Base-by-base conservation (phyloP, 192 early-diverging fungal species). In the Gaertneriomyces semiglobifer region DNA sequence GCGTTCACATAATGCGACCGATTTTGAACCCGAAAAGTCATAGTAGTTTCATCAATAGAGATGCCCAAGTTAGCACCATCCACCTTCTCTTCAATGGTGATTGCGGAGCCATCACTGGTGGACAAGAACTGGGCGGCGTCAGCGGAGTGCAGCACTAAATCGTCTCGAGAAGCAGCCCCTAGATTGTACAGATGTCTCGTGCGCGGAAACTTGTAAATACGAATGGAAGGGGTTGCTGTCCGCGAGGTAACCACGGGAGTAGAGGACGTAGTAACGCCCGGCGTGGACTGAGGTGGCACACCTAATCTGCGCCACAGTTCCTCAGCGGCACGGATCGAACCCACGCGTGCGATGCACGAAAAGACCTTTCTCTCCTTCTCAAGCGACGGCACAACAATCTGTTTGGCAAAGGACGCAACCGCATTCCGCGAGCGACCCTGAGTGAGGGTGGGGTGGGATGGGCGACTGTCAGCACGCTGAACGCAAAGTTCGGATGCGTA, bases 21-120 rank as follows among this genome's bases (percentile, higher is more conserved):
- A 55, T 81, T 81, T 62, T 80, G 79, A 3, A 56, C 63, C 14
- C 58, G 42, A 52, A 81, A 69, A 2, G 45, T 54, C 40, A 54
- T 41, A 9, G 53, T 41, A 10, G 40, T 40, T 14, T 14, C 43
- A 48, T 74, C 70, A 19, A 76, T 20, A 18, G 74, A 53, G 18
- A 79, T 68, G 4, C 80, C 80, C 47, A 82, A 6, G 53, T 82
- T 82, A 4, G 77, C 78, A 16, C 80, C 80, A 54, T 82, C 80
- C 14, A 82, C 52, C 52, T 82, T 82, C 69, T 82, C 80, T 57
- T 82, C 75, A n/a, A 78, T 39, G 12, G 68, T 69, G 1, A 79
- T 11, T 33, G 54, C 61, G 14, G 54, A 43, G n/a, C 50, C 60
- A 42, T 53, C 44, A n/a, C 16, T 39, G 6, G 60, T 50, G 25